Evolutionary conservation across 768 basidiomycete genomes (phyloP), one percentile per base, ranked within the genome.

Genomic region (Russula dissimulans): DNA sequence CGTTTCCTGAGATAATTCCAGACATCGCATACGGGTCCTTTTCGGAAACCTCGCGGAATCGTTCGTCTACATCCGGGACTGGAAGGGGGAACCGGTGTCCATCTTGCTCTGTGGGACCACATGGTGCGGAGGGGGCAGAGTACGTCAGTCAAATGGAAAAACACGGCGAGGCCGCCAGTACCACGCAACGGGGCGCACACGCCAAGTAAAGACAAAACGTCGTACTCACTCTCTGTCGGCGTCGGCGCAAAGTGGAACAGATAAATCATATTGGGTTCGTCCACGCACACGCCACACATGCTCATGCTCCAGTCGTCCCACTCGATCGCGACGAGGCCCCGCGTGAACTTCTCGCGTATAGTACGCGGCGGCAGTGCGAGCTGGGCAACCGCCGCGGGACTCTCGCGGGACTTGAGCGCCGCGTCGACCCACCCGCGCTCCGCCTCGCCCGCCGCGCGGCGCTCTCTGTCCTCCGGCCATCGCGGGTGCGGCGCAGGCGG

Each of bases 221-320:
- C 22, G 34, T 11, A 58, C 62, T 51, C 57, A 59, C 64, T 63
- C 57, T 65, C 64, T 9, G 55, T 57, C 0, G 64, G 64, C 54
- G 58, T 57, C n/a, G 57, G 58, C 39, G 62, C 62, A 58, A 59
- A 65, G 41, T 65, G 62, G 54, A 63, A 59, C 36, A 65, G 22
- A 43, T 63, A 65, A 10, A 65, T 55, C 47, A 45, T 47, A 26
- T 29, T 51, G 41, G 64, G 62, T 12, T 63, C 62, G 32, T 46
- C 47, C 42, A 36, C 44, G 49, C 62, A 58, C 31, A 59, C 62
- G 29, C 49, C 57, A 36, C 56, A 59, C 45, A 65, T 29, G 18
- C 41, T 57, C 56, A 64, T 63, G 36, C 62, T 49, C 57, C 62
- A 65, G 9, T 65, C 64, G 18, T 65, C 64, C 64, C 64, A 65